Percentiles rank a stretch among this genome's conserved stretches.
Evolutionary conservation across 2,329 filamentous ascomycete species (phyloP).

Genomic region (Harringtonia lauricola): DNA sequence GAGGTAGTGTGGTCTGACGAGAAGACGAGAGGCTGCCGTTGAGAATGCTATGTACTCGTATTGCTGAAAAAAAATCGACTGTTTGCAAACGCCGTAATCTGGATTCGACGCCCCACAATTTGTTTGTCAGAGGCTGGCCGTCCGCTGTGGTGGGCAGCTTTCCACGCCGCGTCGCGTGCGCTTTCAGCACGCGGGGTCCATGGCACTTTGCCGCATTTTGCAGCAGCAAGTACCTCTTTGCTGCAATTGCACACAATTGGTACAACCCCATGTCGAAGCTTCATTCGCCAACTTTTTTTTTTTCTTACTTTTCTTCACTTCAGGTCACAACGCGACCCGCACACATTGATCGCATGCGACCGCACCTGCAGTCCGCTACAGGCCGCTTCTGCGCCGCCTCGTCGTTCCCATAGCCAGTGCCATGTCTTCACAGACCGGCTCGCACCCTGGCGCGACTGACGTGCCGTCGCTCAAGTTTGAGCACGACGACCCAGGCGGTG

Average conservation of each 20-base stretch:
- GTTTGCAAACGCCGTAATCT: no score
- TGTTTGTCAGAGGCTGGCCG: no score
- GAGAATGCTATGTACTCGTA: no score
- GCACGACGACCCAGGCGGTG: slow-evolving; percentile 3
- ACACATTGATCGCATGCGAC: no score
- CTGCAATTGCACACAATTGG: background rate
- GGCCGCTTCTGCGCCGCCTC: no score
- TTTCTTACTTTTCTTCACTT: no score
- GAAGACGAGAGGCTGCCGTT: background rate
- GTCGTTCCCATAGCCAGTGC: no score
- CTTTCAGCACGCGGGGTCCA: no score
- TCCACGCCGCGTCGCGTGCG: slow-evolving; percentile 4
- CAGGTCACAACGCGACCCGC: no score
- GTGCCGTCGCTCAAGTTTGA: slow-evolving; percentile 2
- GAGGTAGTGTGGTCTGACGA: background rate
- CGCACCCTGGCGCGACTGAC: background rate
- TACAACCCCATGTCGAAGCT: no score
- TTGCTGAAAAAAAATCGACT: no score
- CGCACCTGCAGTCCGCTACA: no score
- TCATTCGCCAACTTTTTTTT: background rate
- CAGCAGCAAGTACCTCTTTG: background rate
- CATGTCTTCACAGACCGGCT: background rate
- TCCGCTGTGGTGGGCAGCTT: background rate
- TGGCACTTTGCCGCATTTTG: background rate
- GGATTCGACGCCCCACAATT: background rate